phyloP scores from a whole-genome alignment of 2,329 filamentous ascomycete genomes.

The Escovopsis sp. region DNA sequence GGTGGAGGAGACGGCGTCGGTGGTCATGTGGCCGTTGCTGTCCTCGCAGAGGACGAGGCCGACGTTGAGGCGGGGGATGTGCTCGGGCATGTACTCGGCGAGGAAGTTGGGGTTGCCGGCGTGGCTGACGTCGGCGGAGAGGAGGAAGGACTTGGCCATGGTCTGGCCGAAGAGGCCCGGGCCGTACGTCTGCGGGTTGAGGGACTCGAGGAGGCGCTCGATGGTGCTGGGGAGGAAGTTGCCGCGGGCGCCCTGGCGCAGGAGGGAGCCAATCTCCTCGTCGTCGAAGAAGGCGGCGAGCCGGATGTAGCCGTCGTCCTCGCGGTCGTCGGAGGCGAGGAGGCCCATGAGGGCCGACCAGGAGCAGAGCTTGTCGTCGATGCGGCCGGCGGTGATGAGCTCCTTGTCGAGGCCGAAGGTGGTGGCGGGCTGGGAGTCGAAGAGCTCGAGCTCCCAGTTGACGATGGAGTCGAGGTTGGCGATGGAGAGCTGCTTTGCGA shows the following conservation, averaged over 20 bases:
- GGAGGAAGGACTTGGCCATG: conserved; percentile 80
- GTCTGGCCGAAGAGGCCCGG: conserved; percentile 60
- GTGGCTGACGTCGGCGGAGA: conserved; percentile 87
- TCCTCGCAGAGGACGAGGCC: conserved; percentile 71
- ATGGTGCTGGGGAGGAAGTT: conserved; percentile 77
- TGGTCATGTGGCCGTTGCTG: conserved; percentile 91
- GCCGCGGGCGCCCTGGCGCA: conserved; percentile 76
- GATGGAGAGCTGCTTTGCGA: conserved; percentile 64
- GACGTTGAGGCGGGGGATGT: conserved; percentile 77
- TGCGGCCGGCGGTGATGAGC: conserved; percentile 86
- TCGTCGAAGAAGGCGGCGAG: conserved; percentile 92
- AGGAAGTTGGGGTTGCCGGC: conserved; percentile 92
- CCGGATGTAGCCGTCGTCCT: conserved; percentile 59
- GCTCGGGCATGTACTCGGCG: conserved; percentile 65
- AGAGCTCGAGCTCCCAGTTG: conserved; percentile 96
- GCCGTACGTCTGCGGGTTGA: conserved; percentile 38
- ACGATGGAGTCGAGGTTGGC: conserved; percentile 57
- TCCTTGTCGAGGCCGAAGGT: conserved; percentile 78
- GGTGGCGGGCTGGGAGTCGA: conserved; percentile 73
- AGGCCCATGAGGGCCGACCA: conserved; percentile 82
- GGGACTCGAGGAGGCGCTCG: conserved; percentile 63
- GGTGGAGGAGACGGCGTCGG: conserved; percentile 71
- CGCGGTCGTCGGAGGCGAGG: conserved; percentile 46
- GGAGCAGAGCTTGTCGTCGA: conserved; percentile 95
- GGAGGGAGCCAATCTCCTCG: conserved; percentile 84